Percentiles rank a stretch among this genome's conserved stretches.
These are phyloP conservation scores for Tympanopsis confertula DNA, from an alignment of 2,329 filamentous ascomycete species.

Conservation along the genomic window DNA sequence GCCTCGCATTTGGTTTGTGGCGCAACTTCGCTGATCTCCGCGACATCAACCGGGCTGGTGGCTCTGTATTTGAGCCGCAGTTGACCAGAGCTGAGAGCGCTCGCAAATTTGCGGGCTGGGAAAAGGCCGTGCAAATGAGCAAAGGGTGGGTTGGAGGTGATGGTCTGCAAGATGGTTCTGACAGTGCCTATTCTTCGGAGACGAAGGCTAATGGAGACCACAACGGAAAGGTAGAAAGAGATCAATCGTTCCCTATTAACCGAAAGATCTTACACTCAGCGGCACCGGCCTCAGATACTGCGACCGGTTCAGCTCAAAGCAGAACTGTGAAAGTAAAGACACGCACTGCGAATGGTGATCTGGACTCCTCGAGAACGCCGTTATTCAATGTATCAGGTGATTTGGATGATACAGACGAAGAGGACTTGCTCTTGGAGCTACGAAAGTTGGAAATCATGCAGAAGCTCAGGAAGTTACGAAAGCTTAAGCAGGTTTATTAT, in stretches of 20 bases:
- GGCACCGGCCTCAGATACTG: too few relatives aligned
- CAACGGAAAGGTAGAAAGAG: too few relatives aligned
- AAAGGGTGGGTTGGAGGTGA: constrained; percentile 61
- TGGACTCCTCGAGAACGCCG: neutral
- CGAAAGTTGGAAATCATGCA: neutral
- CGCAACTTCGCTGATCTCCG: constrained; percentile 61
- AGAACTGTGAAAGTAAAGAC: neutral
- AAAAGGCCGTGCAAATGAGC: constrained; percentile 69
- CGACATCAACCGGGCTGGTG: constrained; percentile 58
- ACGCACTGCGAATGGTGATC: neutral
- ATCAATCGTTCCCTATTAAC: too few relatives aligned
- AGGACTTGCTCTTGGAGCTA: neutral
- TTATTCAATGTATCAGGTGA: neutral
- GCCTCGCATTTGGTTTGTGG: constrained; percentile 67
- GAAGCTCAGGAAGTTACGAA: neutral
- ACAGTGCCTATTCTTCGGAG: too few relatives aligned
- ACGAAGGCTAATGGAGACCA: neutral
- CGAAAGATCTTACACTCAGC: too few relatives aligned
- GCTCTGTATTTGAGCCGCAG: constrained; percentile 56
- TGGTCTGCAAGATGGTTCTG: too few relatives aligned
- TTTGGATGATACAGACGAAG: neutral
- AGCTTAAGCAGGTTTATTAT: too few relatives aligned
- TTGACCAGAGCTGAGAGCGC: constrained; percentile 45
- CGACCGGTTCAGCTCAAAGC: too few relatives aligned
- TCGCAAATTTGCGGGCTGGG: constrained; percentile 60